Evolutionary conservation across 805 yeast genomes (phyloP), one percentile per base, ranked within the genome.

Genomic region (Schwanniomyces yamadae): DNA sequence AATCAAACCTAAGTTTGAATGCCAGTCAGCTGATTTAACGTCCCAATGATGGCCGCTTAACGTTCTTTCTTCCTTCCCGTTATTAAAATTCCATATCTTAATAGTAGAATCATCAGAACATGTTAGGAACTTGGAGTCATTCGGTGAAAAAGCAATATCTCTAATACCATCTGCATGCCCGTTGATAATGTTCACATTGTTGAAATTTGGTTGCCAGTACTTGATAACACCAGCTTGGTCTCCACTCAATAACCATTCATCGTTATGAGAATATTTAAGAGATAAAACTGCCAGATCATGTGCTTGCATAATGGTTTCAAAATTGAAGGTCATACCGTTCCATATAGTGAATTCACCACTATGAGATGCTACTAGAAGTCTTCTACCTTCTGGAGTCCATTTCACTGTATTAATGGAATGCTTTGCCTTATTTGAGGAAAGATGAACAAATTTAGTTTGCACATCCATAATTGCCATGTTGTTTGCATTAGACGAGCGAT

Each of bases 41-140:
- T 93, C 99, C 99, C 99, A 93, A 57, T 95, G 96, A 62, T 93
- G 99, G 2, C 98, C 98, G 16, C 80, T 73, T 36, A 93, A 68
- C 0, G 78, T 71, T 31, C 85, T 65, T 55, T 93, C 99, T 48
- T 87, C 93, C 40, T 75, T 68, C 23, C 93, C 93, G 53, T 84
- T 86, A 54, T 86, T 83, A 63, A 93, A 93, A 61, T 90, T 87
- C 97, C 98, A 93, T 24, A 93, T 82, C 56, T 93, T 95, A 42
- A 91, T 67, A 5, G 83, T 75, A 34, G 88, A 84, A 60, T 93
- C 99, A 62, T 93, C 99, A 13, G 95, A 84, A 46, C 95, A 85
- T 1, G 95, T 85, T n/a, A 89, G 85, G 60, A 90, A 93, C 56
- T 89, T 88, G 6, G 89, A 68, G 58, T 91, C 99, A 49, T 82